phyloP scores from a whole-genome alignment of 495 filamentous ascomycete genomes.

The Penicillium flavigenum region DNA sequence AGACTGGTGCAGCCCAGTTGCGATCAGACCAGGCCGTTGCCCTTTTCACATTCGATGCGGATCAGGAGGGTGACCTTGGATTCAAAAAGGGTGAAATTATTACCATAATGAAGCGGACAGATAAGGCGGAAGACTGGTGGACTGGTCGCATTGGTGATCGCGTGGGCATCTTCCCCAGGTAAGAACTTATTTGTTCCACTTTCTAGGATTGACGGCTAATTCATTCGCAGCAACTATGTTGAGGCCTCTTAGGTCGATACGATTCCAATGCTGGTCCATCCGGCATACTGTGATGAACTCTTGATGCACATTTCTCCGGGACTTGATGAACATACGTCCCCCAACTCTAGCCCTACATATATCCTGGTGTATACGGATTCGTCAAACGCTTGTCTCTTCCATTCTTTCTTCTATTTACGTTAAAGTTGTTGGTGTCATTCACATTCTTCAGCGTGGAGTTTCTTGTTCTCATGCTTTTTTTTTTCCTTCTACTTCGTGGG shows the following conservation, averaged over 20 bases:
- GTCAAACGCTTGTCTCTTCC: neutral
- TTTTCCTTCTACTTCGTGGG: conserved; percentile 6
- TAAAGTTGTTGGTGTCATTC: conserved; percentile 11
- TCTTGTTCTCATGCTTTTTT: conserved; percentile 21
- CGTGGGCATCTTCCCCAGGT: conserved; percentile 63
- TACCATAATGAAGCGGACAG: conserved; percentile 95
- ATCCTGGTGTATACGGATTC: conserved; percentile 17
- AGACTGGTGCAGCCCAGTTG: conserved; percentile 55
- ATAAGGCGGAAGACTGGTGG: conserved; percentile 90
- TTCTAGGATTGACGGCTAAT: conserved; percentile 10
- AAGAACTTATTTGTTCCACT: conserved; percentile 18
- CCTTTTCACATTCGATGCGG: conserved; percentile 87
- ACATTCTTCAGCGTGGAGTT: conserved; percentile 27
- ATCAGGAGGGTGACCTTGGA: conserved; percentile 86
- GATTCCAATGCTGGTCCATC: conserved; percentile 21
- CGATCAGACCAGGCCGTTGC: conserved; percentile 85
- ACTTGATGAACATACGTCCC: conserved; percentile 17
- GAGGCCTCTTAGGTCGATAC: conserved; percentile 34
- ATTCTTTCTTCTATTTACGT: neutral
- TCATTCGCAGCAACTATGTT: conserved; percentile 44
- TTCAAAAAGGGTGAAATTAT: conserved; percentile 99
- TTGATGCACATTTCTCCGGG: conserved; percentile 8
- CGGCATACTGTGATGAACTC: conserved; percentile 26
- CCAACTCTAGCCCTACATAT: conserved; percentile 18
- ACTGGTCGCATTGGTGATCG: conserved; percentile 64